phyloP scores from a whole-genome alignment of 2,329 filamentous ascomycete species.

The Dryadomyces sulphureus region DNA sequence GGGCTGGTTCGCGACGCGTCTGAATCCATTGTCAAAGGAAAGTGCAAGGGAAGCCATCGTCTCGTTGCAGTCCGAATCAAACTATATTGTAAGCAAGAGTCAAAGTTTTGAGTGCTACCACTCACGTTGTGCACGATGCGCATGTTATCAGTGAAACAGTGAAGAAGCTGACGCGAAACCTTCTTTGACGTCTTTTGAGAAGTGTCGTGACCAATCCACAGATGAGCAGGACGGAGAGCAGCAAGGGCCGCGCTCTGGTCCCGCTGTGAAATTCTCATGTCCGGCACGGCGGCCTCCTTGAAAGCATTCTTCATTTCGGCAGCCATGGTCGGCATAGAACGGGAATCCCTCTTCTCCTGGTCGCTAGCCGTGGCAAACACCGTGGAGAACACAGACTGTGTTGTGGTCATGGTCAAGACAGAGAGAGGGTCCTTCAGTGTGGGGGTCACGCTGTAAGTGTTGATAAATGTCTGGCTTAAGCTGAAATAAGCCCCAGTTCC shows the following conservation, averaged over 20 bases:
- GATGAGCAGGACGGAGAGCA: background rate
- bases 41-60: slow-evolving; percentile 16
- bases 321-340: background rate
- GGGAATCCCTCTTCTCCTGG: background rate
- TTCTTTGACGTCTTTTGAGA: background rate
- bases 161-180: background rate
- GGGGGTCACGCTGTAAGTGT: too few relatives aligned
- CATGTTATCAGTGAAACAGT: background rate
- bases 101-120: background rate
- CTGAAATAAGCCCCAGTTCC: too few relatives aligned
- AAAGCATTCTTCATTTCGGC: too few relatives aligned
- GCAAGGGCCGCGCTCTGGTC: background rate
- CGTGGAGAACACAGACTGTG: background rate
- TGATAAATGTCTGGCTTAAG: too few relatives aligned
- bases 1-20: slow-evolving; percentile 14
- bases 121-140: background rate
- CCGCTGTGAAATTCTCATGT: too few relatives aligned
- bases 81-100: slow-evolving; percentile 7
- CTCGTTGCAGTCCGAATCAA: slow-evolving; percentile 9
- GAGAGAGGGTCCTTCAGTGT: background rate
- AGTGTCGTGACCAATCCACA: background rate
- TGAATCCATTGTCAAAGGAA: slow-evolving; percentile 21
- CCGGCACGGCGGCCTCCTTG: too few relatives aligned
- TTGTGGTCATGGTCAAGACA: background rate
- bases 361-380: background rate